Evolutionary conservation across 75 land plant species (phyloP).

Genomic region (Sequoiadendron giganteum): DNA sequence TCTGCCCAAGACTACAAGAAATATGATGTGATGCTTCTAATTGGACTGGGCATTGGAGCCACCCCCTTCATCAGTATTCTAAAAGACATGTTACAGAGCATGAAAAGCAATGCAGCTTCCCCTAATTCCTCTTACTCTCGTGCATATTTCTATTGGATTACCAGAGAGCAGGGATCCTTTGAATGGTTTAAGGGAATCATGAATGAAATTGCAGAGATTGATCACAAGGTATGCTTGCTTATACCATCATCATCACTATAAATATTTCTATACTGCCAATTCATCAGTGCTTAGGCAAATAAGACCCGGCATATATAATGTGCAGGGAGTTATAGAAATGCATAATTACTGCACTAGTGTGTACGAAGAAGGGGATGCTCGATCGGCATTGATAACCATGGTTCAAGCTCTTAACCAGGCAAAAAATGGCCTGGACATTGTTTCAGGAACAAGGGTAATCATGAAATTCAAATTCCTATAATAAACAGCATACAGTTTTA

Average conservation of each 20-base stretch:
- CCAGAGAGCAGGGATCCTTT: constrained; percentile 87
- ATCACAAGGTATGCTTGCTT: constrained; percentile 28
- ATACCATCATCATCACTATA: neutral
- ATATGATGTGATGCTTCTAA: constrained; percentile 21
- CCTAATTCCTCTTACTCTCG: constrained; percentile 27
- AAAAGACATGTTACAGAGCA: constrained; percentile 14
- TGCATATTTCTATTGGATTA: constrained; percentile 86
- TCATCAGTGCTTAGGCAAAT: neutral
- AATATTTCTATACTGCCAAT: neutral
- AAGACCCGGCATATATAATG: neutral
- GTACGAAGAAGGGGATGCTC: constrained; percentile 75
- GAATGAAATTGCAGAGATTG: constrained; percentile 73
- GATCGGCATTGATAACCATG: constrained; percentile 61
- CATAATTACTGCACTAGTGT: constrained; percentile 76
- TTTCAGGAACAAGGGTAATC: constrained; percentile 71
- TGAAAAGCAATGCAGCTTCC: neutral
- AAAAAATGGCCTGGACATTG: constrained; percentile 60
- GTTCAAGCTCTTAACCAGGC: constrained; percentile 81
- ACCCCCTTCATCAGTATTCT: constrained; percentile 26
- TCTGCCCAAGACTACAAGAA: constrained; percentile 22
- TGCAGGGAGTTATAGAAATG: constrained; percentile 64
- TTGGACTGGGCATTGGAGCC: constrained; percentile 19
- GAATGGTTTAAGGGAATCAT: constrained; percentile 92
- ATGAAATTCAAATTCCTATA: neutral
- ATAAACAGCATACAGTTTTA: no score